Percentiles rank a stretch among this genome's conserved stretches.
Evolutionary conservation across 768 basidiomycete species (phyloP).

Genomic region (Leccinum barrowsii): DNA sequence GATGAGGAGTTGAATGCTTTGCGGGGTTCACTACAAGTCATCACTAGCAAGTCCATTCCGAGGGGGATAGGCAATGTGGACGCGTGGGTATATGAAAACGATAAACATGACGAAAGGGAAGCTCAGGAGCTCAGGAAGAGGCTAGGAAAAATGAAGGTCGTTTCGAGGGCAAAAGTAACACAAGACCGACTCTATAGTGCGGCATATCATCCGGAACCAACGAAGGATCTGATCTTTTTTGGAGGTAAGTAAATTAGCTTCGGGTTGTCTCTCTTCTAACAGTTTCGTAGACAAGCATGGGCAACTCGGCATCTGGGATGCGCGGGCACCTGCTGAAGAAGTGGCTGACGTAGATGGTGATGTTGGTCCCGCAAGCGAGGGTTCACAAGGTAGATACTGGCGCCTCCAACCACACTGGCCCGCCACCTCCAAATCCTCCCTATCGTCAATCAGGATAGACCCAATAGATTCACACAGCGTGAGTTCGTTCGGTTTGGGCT

Average conservation of each 20-base stretch:
- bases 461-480: constrained; percentile 74
- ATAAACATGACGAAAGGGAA: constrained; percentile 44
- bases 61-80: constrained; percentile 44
- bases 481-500: constrained; percentile 16
- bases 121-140: constrained; percentile 52
- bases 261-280: not conserved
- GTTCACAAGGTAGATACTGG: constrained; percentile 75
- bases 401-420: constrained; percentile 83
- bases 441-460: constrained; percentile 75
- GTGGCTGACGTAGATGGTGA: constrained; percentile 62
- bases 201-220: constrained; percentile 74
- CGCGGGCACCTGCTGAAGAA: constrained; percentile 66
- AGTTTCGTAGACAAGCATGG: constrained; percentile 73
- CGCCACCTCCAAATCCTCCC: constrained; percentile 71
- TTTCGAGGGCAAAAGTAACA: constrained; percentile 79
- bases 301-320: constrained; percentile 83
- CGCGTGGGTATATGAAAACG: constrained; percentile 47
- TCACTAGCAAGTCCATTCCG: constrained; percentile 36
- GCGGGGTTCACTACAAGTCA: constrained; percentile 39
- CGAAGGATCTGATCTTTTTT: constrained; percentile 81
- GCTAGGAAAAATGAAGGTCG: constrained; percentile 56
- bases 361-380: constrained; percentile 34
- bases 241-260: constrained; percentile 47
- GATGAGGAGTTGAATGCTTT: constrained; percentile 46
- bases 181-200: constrained; percentile 72